Evolutionary conservation across 345 rosid species (phyloP).

Genomic region (Citrus reticulata): DNA sequence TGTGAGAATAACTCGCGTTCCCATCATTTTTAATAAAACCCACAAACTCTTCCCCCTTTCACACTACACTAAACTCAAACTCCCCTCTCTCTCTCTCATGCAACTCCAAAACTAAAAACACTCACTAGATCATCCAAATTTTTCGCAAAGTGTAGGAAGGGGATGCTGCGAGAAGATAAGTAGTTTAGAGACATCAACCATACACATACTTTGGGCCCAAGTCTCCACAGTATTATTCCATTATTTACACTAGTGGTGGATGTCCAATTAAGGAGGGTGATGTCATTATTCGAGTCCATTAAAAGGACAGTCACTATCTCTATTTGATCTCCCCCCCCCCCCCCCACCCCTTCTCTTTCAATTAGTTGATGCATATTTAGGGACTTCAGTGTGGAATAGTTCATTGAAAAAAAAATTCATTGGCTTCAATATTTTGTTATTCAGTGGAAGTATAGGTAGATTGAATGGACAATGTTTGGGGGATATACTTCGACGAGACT

Average conservation of each 20-base stretch:
- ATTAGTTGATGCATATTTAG: background rate
- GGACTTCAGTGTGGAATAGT: background rate
- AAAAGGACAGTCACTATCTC: conserved; percentile 1
- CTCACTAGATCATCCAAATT: background rate
- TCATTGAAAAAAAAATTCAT: background rate
- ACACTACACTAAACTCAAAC: background rate
- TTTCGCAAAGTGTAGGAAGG: background rate
- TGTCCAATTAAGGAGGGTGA: background rate
- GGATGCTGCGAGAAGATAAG: background rate
- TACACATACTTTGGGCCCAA: too few species aligned
- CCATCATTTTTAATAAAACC: background rate
- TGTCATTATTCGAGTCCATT: conserved; percentile 1
- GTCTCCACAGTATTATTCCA: too few species aligned
- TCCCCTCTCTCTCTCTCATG: background rate
- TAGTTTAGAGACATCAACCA: too few species aligned
- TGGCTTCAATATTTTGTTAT: background rate
- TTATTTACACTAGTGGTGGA: too few species aligned
- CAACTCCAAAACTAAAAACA: too few species aligned
- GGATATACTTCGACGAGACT: too few species aligned
- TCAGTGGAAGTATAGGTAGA: conserved; percentile 4
- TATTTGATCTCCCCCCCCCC: background rate
- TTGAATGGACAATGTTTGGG: conserved; percentile 6
- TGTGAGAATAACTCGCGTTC: background rate
- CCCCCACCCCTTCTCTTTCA: background rate
- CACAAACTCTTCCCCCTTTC: background rate